A percentile compares a stretch with the other conserved stretches of the same genome.
Conservation (phyloP, 23 red algal genomes). For the Chondrus crispus region DNA sequence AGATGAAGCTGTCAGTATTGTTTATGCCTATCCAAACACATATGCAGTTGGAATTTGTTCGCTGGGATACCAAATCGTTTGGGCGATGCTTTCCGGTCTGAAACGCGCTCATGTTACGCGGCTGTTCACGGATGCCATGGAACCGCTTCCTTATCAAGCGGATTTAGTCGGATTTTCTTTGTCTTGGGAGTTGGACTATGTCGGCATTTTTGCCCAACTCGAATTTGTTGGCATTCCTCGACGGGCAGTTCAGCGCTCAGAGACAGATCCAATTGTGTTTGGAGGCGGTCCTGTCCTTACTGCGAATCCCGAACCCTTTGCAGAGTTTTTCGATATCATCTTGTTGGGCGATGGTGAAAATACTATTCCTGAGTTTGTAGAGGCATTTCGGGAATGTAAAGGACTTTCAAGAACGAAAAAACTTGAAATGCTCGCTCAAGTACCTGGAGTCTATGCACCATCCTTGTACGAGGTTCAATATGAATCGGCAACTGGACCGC, state of each 20-base stretch:
- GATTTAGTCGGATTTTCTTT: slow-evolving; percentile 24
- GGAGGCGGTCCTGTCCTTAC: slow-evolving; percentile 50
- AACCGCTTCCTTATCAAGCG: neutral
- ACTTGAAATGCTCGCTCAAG: neutral
- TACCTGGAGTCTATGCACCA: slow-evolving; percentile 21
- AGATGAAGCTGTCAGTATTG: neutral
- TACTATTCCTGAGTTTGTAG: slow-evolving; percentile 12
- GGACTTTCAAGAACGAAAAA: neutral
- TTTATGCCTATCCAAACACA: slow-evolving; percentile 41
- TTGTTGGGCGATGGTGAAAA: slow-evolving; percentile 44
- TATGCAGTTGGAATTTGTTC: slow-evolving; percentile 52
- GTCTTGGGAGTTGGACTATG: slow-evolving; percentile 54
- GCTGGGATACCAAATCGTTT: slow-evolving; percentile 47
- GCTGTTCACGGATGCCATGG: slow-evolving; percentile 35
- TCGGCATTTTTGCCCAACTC: neutral
- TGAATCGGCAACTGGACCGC: neutral
- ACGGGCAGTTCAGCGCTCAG: neutral
- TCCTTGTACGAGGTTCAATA: slow-evolving; percentile 28
- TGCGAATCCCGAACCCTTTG: slow-evolving; percentile 50
- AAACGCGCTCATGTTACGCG: neutral
- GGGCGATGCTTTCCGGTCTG: neutral
- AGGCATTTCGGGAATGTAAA: neutral
- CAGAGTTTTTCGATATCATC: slow-evolving; percentile 37
- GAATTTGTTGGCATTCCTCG: neutral
- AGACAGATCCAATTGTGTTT: slow-evolving; percentile 19